Evolutionary conservation across 495 filamentous ascomycete species (phyloP).

Genomic region (Talaromyces adpressus): DNA sequence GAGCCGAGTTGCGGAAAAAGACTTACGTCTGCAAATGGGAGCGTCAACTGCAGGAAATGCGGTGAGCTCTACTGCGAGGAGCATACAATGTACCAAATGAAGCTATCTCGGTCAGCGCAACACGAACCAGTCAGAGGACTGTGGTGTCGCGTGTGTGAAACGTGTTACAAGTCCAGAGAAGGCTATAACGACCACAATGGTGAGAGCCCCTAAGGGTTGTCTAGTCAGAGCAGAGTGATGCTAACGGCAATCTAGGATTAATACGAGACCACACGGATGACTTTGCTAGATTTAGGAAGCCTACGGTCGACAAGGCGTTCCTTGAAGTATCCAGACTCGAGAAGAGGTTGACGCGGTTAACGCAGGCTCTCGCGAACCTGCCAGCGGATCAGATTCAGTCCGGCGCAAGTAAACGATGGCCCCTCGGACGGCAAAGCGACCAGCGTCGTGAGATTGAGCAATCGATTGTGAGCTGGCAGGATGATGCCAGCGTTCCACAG

Average conservation of each 20-base stretch:
- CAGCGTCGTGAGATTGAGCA: slow-evolving; percentile 80
- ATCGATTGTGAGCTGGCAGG: slow-evolving; percentile 89
- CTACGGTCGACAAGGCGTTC: slow-evolving; percentile 72
- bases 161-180: slow-evolving; percentile 91
- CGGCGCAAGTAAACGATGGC: slow-evolving; percentile 46
- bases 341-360: slow-evolving; percentile 85
- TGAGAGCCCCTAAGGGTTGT: not conserved
- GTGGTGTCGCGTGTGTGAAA: slow-evolving; percentile 95
- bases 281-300: slow-evolving; percentile 63
- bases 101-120: slow-evolving; percentile 79
- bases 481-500: slow-evolving; percentile 69
- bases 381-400: slow-evolving; percentile 51
- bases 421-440: slow-evolving; percentile 50
- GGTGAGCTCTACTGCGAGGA: slow-evolving; percentile 93
- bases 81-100: slow-evolving; percentile 99
- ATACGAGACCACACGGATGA: slow-evolving; percentile 60
- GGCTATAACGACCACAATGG: slow-evolving; percentile 88
- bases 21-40: slow-evolving; percentile 71
- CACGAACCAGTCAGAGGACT: slow-evolving; percentile 89
- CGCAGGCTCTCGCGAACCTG: slow-evolving; percentile 68
- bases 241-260: slow-evolving; percentile 31
- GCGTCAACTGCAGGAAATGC: slow-evolving; percentile 86
- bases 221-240: not conserved
- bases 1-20: slow-evolving; percentile 80
- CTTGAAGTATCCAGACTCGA: slow-evolving; percentile 85